phyloP scores from a whole-genome alignment of 352 stramenopile genomes.

The Globisporangium sylvaticum region DNA sequence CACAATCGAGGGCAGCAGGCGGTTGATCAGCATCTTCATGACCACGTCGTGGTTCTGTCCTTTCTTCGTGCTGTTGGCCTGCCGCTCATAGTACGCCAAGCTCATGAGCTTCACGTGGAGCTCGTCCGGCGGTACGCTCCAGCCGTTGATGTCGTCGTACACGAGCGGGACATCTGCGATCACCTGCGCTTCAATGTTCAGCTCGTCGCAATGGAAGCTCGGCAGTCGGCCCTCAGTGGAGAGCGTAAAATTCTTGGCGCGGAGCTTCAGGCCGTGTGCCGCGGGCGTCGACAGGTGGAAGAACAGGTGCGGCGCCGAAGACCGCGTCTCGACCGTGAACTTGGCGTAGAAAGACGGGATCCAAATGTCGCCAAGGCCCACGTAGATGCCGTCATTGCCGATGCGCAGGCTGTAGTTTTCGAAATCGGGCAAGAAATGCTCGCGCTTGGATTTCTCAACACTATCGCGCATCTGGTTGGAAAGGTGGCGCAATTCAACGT shows the following conservation, averaged over 20 bases:
- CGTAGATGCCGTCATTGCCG: conserved; percentile 64
- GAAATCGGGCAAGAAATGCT: conserved; percentile 59
- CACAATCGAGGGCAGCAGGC: conserved; percentile 59
- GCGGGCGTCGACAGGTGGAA: conserved; percentile 62
- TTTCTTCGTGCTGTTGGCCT: conserved; percentile 47
- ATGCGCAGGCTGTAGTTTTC: conserved; percentile 62
- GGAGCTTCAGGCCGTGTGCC: conserved; percentile 51
- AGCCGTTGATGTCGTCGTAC: conserved; percentile 55
- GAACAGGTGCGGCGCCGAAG: conserved; percentile 50
- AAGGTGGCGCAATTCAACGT: conserved; percentile 63
- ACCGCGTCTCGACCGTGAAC: conserved; percentile 68
- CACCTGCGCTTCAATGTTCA: conserved; percentile 72
- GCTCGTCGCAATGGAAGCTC: conserved; percentile 72
- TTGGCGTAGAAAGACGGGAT: conserved; percentile 68
- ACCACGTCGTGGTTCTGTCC: conserved; percentile 69
- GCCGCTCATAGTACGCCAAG: conserved; percentile 69
- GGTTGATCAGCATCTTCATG: conserved; percentile 81
- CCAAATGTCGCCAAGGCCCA: conserved; percentile 70
- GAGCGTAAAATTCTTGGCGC: conserved; percentile 61
- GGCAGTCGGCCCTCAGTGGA: conserved; percentile 59
- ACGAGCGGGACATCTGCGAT: conserved; percentile 61
- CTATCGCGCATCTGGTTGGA: conserved; percentile 50
- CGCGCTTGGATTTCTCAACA: conserved; percentile 64
- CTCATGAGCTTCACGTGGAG: conserved; percentile 66
- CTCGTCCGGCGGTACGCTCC: conserved; percentile 54